Evolutionary conservation across 2,329 filamentous ascomycete genomes (phyloP), one percentile per base, ranked within the genome.

Genomic region (Leptographium flavum): DNA sequence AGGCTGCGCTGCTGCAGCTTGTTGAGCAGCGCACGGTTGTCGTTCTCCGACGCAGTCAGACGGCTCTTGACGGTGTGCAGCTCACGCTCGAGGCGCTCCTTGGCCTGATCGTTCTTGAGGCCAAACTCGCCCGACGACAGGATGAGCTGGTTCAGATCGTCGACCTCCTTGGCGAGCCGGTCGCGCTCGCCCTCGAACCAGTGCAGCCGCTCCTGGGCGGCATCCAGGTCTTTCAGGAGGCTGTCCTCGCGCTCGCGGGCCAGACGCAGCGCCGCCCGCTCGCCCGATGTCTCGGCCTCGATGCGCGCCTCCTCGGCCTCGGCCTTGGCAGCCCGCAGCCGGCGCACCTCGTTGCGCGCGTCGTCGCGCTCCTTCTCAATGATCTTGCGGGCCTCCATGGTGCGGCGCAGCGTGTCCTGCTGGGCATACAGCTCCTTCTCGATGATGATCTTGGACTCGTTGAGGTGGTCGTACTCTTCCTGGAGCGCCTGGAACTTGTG

Each of bases 361-460:
- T 94, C 86, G 56, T 94, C 92, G 3, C 88, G 83, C 56, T 94
- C 87, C 52, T 82, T 78, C 58, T 98, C 90, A 1, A 86, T 86
- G 5, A 78, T 76, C 5, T 79, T 72, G 28, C 86, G 78, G 39
- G 85, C 82, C 60, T 94, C 87, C 53, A 83, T 86, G 11, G 87
- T 85, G 45, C 90, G 79, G 32, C 92, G 79, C 39, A 95, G 74
- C 11, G 85, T 83, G 58, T 98, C 90, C 60, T 95, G 88, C 58
- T 96, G 90, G 5, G 85, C 82, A 59, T 96, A 96, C 60, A 98
- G 81, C 62, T 96, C 90, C 61, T 95, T 96, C 62, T 98, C 90
- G 51, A 98, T 94, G 39, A 81, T 94, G 55, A 95, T 94, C 63
- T 98, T 98, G 25, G 87, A 81, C 51, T 95, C 87, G 55, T 94